Evolutionary conservation across 129 eudicot genomes (phyloP), one percentile per base, ranked within the genome.

Genomic region (Mikania micrantha): DNA sequence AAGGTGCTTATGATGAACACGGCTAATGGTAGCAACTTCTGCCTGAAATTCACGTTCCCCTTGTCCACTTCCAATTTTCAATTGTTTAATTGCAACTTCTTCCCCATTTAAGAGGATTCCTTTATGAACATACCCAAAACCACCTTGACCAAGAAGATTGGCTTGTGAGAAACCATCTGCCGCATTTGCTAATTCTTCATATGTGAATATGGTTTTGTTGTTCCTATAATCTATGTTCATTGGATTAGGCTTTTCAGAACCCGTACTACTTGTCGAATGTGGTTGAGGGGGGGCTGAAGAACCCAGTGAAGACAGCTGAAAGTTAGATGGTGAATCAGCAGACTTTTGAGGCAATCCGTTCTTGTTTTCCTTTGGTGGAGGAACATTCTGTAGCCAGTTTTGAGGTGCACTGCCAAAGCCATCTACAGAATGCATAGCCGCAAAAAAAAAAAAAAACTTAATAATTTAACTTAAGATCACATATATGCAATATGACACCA

Each of bases 1-100:
- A 15, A 91, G 95, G 71, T 91, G 78, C 60, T 79, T 85, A 66
- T 91, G 97, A 78, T 83, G 83, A 66, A 85, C 89, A 61, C 94
- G 91, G 15, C 88, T 88, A 13, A 91, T 84, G 11, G 69, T 91
- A 34, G 85, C 96, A 39, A 88, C 96, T 81, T 91, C 98, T 12
- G 98, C 96, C 74, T 92, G 98, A 77, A 92, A 92, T 69, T 92
- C 98, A 53, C 98, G 95, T 69, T 92, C 96, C 69, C 98, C 96
- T 74, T 92, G 98, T 25, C 87, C 86, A 78, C 97, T 88, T 61
- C 94, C 97, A 57, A 65, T 11, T 74, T 88, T 91, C n/a, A 91
- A 80, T 74, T 85, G 88, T 80, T 92, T 88, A 70, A 92, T 75
- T 38, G 98, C 98, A 67, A 92, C 86, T 75, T 38, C 83, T 60